Percentiles rank a stretch among this genome's conserved stretches.
Evolutionary conservation across 1,284 basidiomycete genomes (phyloP).

Genomic region (Marasmius tenuissimus): DNA sequence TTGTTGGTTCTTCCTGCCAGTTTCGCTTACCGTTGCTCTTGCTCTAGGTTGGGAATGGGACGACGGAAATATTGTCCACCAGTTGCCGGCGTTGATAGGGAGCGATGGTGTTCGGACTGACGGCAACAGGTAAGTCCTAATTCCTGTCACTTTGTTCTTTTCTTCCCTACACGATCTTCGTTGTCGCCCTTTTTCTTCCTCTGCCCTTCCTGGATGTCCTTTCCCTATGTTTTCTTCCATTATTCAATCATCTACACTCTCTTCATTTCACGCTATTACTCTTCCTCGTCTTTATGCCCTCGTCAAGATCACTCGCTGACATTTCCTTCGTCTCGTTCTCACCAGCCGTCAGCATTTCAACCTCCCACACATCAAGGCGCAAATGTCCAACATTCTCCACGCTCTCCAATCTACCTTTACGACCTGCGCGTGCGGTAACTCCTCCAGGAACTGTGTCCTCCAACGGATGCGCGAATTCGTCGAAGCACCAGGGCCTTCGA

Average conservation of each 20-base stretch:
- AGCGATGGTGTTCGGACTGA: slow-evolving; percentile 47
- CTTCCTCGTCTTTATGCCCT: no score
- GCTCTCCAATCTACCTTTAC: slow-evolving; percentile 74
- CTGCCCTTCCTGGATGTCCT: slow-evolving; percentile 11
- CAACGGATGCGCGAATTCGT: slow-evolving; percentile 67
- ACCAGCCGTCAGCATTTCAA: slow-evolving; percentile 32
- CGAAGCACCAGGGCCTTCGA: slow-evolving; percentile 15
- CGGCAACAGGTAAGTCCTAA: neutral
- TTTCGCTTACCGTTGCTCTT: slow-evolving; percentile 30
- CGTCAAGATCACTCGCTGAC: no score
- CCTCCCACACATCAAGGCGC: slow-evolving; percentile 53
- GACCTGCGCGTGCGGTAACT: slow-evolving; percentile 73
- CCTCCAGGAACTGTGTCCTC: slow-evolving; percentile 64
- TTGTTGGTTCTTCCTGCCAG: neutral
- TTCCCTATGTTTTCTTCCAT: slow-evolving; percentile 20
- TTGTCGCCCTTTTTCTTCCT: slow-evolving; percentile 20
- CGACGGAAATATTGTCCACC: slow-evolving; percentile 86
- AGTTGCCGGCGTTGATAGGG: slow-evolving; percentile 69
- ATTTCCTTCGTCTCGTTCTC: no score
- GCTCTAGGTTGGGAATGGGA: slow-evolving; percentile 97
- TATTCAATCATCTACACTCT: slow-evolving; percentile 6
- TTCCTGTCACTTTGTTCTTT: no score
- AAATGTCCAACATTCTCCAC: slow-evolving; percentile 72
- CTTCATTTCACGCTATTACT: neutral
- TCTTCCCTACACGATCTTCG: slow-evolving; percentile 1